A percentile compares a stretch with the other conserved stretches of the same genome.
These are phyloP conservation scores for Toxoplasma gondii DNA, from an alignment of 169 alveolate genomes.

Conservation along the genomic window DNA sequence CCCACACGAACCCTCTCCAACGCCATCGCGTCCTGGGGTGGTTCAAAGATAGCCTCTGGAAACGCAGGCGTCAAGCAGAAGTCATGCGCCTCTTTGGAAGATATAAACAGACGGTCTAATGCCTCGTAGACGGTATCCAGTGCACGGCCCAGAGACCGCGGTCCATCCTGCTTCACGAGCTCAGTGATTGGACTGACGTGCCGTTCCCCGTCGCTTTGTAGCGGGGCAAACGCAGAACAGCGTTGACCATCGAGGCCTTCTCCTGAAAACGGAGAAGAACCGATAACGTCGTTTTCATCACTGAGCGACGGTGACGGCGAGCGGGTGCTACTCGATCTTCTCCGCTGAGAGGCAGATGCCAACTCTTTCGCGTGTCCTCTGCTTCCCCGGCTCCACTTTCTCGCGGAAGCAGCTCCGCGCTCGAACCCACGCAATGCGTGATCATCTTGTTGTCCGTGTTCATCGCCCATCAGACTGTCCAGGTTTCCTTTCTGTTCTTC, in stretches of 20 bases:
- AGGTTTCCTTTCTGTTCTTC: not conserved
- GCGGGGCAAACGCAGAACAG: not conserved
- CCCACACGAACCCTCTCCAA: not conserved
- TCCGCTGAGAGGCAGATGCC: no score
- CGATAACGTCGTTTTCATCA: not conserved
- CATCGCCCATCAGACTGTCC: not conserved
- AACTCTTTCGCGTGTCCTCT: not conserved
- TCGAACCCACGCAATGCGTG: not conserved
- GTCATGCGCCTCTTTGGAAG: not conserved
- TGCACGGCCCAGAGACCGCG: not conserved
- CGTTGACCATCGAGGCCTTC: not conserved
- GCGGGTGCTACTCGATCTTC: not conserved
- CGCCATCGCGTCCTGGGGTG: not conserved
- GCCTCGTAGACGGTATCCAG: not conserved
- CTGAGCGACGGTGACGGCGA: not conserved
- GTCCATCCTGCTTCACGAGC: not conserved
- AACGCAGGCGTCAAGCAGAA: not conserved
- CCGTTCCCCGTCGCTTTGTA: not conserved
- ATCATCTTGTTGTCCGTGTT: not conserved
- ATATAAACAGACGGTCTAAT: not conserved
- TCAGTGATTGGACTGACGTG: not conserved
- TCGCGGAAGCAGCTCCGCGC: not conserved
- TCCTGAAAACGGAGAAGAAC: not conserved
- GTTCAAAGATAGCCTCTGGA: not conserved
- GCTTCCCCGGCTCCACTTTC: not conserved